Conservation (phyloP, 441 rosid genomes). For the Eutrema salsugineum region DNA sequence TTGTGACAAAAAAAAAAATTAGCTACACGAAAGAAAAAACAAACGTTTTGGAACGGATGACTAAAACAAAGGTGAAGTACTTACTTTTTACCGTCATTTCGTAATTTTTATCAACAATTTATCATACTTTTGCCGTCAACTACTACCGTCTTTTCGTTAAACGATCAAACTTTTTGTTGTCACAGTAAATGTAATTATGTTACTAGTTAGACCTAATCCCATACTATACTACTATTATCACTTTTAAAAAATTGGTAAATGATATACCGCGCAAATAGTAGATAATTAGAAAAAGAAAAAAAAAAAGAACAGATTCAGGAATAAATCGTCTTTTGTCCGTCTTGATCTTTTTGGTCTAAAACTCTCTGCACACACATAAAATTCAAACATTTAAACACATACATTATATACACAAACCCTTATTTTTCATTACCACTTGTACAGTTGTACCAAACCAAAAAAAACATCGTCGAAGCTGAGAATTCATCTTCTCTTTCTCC, state of each 20-base stretch:
- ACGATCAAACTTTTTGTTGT: constrained; percentile 8
- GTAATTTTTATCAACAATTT: background rate
- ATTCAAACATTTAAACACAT: constrained; percentile 18
- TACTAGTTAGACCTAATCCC: constrained; percentile 10
- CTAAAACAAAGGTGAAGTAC: background rate
- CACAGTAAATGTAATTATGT: constrained; percentile 4
- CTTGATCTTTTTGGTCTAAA: constrained; percentile 2
- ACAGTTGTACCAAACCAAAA: too few species aligned
- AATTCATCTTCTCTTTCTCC: background rate
- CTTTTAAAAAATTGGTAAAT: background rate
- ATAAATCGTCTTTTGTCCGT: background rate
- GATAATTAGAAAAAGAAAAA: too few species aligned
- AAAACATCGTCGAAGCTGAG: background rate
- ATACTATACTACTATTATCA: background rate
- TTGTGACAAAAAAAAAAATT: background rate
- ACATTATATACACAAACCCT: background rate
- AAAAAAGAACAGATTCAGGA: background rate
- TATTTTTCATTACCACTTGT: background rate
- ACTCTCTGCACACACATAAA: constrained; percentile 8
- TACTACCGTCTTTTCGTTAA: background rate
- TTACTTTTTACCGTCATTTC: constrained; percentile 6
- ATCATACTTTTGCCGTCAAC: constrained; percentile 17
- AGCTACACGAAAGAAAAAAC: background rate
- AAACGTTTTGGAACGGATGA: background rate
- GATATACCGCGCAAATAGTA: background rate